Evolutionary conservation across 2,329 filamentous ascomycete species (phyloP).

Genomic region (Alternaria triticina): DNA sequence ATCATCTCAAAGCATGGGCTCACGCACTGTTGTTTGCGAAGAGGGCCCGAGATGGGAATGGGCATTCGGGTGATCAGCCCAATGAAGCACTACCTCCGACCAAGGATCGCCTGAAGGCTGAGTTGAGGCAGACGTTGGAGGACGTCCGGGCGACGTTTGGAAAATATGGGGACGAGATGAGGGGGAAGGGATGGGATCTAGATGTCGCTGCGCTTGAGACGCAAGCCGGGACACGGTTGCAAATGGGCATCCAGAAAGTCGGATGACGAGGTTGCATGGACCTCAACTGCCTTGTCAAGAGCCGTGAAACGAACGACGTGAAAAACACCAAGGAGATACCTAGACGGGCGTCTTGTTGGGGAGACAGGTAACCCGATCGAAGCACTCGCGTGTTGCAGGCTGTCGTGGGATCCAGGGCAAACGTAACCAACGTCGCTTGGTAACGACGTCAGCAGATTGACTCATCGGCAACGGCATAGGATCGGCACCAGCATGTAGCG

Average conservation of each 20-base stretch:
- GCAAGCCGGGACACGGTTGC: conserved; percentile 54
- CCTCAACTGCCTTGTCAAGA: neutral
- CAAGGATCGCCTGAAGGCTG: conserved; percentile 52
- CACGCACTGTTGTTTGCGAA: conserved; percentile 62
- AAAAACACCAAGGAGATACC: neutral
- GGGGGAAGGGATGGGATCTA: conserved; percentile 69
- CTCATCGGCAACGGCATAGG: conserved; percentile 4
- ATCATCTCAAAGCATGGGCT: conserved; percentile 67
- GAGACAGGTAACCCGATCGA: conserved; percentile 8
- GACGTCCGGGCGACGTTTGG: conserved; percentile 53
- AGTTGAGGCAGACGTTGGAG: conserved; percentile 49
- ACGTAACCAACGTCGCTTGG: conserved; percentile 6
- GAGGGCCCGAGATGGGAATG: conserved; percentile 18
- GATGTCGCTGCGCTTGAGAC: conserved; percentile 71
- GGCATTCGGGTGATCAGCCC: conserved; percentile 14
- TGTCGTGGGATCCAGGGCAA: conserved; percentile 5
- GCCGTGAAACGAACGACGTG: conserved; percentile 9
- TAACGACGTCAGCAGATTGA: conserved; percentile 4
- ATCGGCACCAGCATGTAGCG: conserved; percentile 9
- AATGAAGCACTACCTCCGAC: conserved; percentile 16
- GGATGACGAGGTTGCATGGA: neutral
- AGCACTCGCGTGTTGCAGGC: conserved; percentile 7
- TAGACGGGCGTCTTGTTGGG: neutral
- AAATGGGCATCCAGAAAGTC: conserved; percentile 17
- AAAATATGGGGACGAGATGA: conserved; percentile 51